phyloP scores from a whole-genome alignment of 1,284 basidiomycete species.

The Mycosarcoma maydis region DNA sequence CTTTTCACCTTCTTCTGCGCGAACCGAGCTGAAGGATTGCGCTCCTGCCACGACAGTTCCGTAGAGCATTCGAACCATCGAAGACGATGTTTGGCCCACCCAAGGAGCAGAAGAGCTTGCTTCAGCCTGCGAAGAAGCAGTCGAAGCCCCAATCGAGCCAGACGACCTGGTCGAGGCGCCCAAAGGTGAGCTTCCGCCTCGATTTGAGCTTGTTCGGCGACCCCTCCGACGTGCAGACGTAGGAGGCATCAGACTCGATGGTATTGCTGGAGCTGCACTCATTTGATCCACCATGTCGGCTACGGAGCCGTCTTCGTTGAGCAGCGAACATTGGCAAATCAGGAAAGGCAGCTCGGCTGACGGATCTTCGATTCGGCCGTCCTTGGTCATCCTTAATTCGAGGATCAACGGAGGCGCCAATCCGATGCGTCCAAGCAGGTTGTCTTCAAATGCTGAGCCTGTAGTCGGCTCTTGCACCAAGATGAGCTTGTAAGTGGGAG shows the following conservation, averaged over 20 bases:
- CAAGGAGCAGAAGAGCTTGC: constrained; percentile 1
- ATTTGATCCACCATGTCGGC: constrained; percentile 44
- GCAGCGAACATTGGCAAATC: constrained; percentile 50
- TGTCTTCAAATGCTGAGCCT: constrained; percentile 49
- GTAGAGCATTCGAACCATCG: constrained; percentile 47
- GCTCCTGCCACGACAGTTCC: constrained; percentile 47
- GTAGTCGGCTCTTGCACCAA: constrained; percentile 45
- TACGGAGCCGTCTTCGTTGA: constrained; percentile 22
- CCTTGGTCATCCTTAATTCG: constrained; percentile 32
- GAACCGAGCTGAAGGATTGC: constrained; percentile 15
- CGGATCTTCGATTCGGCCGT: constrained; percentile 14
- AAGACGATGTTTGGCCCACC: not conserved
- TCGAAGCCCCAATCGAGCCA: constrained; percentile 1
- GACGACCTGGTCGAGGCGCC: not conserved
- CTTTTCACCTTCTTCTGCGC: constrained; percentile 6
- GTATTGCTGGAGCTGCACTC: too few relatives aligned
- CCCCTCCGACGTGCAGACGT: constrained; percentile 10
- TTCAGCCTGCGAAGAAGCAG: not conserved
- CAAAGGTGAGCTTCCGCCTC: constrained; percentile 9
- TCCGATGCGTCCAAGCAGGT: constrained; percentile 48
- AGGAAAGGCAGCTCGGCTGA: constrained; percentile 44
- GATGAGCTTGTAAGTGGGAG: constrained; percentile 23
- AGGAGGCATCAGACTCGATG: constrained; percentile 14
- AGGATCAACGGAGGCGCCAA: constrained; percentile 52
- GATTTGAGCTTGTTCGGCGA: constrained; percentile 17